Evolutionary conservation across 768 basidiomycete genomes (phyloP).

Genomic region (Mycena haematopus): DNA sequence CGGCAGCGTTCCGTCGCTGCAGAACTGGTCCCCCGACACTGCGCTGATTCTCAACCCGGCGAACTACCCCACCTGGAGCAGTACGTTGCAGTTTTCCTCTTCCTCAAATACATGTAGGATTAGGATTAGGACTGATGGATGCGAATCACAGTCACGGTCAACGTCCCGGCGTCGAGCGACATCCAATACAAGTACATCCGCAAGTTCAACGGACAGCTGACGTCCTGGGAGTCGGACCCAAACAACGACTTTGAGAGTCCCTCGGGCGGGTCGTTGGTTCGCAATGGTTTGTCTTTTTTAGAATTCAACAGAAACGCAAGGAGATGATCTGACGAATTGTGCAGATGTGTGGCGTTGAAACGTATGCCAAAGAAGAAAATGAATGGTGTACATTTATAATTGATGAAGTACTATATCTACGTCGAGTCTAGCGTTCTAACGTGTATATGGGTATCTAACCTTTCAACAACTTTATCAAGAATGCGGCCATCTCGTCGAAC

Average conservation of each 20-base stretch:
- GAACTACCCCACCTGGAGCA: constrained; percentile 72
- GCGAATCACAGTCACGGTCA: constrained; percentile 57
- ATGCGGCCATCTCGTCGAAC: constrained; percentile 47
- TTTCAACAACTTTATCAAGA: constrained; percentile 36
- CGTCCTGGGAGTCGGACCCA: constrained; percentile 70
- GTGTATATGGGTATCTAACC: neutral
- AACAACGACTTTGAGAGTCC: constrained; percentile 62
- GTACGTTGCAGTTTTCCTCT: constrained; percentile 46
- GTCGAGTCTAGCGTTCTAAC: too few relatives aligned
- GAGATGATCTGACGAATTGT: neutral
- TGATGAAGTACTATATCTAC: too few relatives aligned
- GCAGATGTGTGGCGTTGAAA: constrained; percentile 3
- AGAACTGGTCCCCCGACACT: constrained; percentile 64
- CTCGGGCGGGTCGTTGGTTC: constrained; percentile 42
- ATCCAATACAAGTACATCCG: constrained; percentile 80
- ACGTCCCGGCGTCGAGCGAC: constrained; percentile 56
- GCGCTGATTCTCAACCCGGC: constrained; percentile 61
- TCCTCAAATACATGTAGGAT: neutral
- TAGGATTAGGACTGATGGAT: too few relatives aligned
- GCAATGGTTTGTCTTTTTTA: constrained; percentile 28
- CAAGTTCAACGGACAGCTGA: constrained; percentile 58
- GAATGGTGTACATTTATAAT: too few relatives aligned
- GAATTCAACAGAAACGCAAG: too few relatives aligned
- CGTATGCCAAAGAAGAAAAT: too few relatives aligned
- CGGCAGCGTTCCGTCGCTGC: constrained; percentile 61